Conservation (phyloP, 306 rosid genomes). For the Rosa multiflora region DNA sequence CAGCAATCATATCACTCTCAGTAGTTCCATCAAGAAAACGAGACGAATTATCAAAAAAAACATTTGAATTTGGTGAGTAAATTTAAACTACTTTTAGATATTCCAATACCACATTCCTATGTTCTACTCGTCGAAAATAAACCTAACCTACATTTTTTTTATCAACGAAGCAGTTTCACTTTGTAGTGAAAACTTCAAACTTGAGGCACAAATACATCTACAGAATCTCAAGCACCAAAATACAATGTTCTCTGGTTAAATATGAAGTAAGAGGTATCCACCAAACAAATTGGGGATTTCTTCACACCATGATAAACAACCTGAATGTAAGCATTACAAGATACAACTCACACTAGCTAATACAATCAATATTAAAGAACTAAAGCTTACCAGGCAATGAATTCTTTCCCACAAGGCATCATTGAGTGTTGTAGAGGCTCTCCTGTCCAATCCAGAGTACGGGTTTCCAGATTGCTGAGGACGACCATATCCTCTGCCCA, state of each 20-base stretch:
- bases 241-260: not conserved
- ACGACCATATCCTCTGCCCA: conserved; percentile 39
- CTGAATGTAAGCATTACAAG: not conserved
- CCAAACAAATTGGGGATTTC: not conserved
- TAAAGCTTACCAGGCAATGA: not conserved
- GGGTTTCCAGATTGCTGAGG: conserved; percentile 54
- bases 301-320: not conserved
- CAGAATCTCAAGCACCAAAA: not conserved
- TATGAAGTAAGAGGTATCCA: not conserved
- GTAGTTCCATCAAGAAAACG: not conserved
- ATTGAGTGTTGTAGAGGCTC: not conserved
- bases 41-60: not conserved
- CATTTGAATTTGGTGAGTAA: not conserved
- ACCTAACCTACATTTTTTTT: not conserved
- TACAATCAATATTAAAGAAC: not conserved
- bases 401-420: not conserved
- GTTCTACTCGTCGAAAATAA: not conserved
- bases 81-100: not conserved
- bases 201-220: not conserved
- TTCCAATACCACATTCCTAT: not conserved
- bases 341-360: not conserved
- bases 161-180: not conserved
- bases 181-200: not conserved
- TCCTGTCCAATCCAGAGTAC: conserved; percentile 51
- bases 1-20: not conserved